Evolutionary conservation across 2,329 filamentous ascomycete genomes (phyloP).

Genomic region (Nemania abortiva): DNA sequence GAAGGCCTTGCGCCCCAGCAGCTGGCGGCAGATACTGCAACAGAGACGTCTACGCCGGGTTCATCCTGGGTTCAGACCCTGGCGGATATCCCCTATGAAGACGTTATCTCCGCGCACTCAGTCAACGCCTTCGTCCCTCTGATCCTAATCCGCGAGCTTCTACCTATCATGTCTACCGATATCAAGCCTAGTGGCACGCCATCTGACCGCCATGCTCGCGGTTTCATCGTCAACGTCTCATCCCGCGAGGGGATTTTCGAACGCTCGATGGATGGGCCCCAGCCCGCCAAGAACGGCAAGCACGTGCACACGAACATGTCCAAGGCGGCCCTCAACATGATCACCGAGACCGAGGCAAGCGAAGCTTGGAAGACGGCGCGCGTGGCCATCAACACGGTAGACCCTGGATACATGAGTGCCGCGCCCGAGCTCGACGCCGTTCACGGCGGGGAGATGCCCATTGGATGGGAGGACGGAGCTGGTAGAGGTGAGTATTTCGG

Average conservation of each 20-base stretch:
- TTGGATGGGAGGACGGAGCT: slow-evolving; percentile 37
- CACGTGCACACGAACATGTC: slow-evolving; percentile 37
- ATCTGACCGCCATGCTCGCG: too few species aligned
- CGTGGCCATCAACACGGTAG: slow-evolving; percentile 35
- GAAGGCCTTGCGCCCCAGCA: slow-evolving; percentile 15
- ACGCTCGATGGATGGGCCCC: neutral
- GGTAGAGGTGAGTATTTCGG: slow-evolving; percentile 22
- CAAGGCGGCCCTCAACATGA: slow-evolving; percentile 36
- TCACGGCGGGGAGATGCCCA: slow-evolving; percentile 17
- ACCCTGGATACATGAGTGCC: slow-evolving; percentile 37
- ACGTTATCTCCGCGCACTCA: slow-evolving; percentile 35
- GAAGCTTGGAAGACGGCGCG: slow-evolving; percentile 20
- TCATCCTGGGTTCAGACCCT: neutral
- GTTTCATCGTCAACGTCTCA: too few species aligned
- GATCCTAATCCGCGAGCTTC: slow-evolving; percentile 32
- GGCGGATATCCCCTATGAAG: slow-evolving; percentile 33
- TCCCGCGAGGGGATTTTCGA: slow-evolving; percentile 28
- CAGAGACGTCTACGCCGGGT: too few species aligned
- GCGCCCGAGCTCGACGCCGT: slow-evolving; percentile 25
- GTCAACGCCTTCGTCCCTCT: slow-evolving; percentile 37
- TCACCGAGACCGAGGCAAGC: slow-evolving; percentile 34
- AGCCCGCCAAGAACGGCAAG: slow-evolving; percentile 26
- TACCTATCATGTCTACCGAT: slow-evolving; percentile 24
- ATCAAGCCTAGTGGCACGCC: neutral
- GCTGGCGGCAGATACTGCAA: neutral